Base-by-base conservation (phyloP, 1,284 basidiomycete genomes). In the Fistulinella cinereoalba region DNA sequence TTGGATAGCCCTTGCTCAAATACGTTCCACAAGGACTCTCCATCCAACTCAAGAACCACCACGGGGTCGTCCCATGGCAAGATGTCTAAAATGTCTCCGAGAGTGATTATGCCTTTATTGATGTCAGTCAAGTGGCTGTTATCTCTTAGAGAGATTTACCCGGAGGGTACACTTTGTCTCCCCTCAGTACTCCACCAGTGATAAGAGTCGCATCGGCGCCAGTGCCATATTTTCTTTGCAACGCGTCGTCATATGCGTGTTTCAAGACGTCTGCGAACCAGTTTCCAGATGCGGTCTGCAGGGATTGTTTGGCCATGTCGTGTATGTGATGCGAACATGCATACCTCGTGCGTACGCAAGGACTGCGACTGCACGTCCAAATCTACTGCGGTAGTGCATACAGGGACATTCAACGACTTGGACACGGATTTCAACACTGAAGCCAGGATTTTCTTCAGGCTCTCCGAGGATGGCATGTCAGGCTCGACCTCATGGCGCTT, bases 191-290 rank as follows among this genome's bases (percentile, higher is more conserved):
- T 3, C 93, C 93, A n/a, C 86, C 88, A 57, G 83, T 89, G 27
- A 93, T 80, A 51, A 95, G 75, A 3, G 88, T 88, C 0, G 81
- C 85, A 60, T 94, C 89, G 1, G 85, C 79, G 2, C 82, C 85
- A 2, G 79, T 80, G 19, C 73, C 73, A 18, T 71, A 80, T 56
- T 82, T 77, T 56, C 81, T 67, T 42, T 73, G 77, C 43, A 88
- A 67, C 4, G 81, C 79, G 58, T 93, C 91, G 50, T 95, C 92
- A 58, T 94, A 96, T 1, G 88, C 81, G 62, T 93, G 87, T 50
- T 88, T 74, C 24, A 93, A 66, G 25, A 95, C 83, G 64, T 96
- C 93, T 1, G 92, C 87, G 47, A 94, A 84, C 85, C 91, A 93
- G 61, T 96, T 90, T n/a, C 83, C 86, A 8, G 86, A 73, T 0